Evolutionary conservation across 441 rosid species (phyloP).

Genomic region (Gossypium aridum): DNA sequence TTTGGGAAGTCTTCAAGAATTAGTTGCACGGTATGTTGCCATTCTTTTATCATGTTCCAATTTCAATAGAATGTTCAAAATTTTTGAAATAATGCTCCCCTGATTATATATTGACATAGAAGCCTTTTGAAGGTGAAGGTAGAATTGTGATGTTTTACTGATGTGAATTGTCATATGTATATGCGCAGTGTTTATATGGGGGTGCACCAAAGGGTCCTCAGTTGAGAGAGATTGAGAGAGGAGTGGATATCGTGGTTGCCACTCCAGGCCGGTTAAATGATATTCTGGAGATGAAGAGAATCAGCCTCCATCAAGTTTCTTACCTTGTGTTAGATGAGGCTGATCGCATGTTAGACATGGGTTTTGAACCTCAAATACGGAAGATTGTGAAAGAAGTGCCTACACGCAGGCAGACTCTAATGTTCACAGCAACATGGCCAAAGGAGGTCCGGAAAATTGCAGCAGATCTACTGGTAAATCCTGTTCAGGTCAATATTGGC

Average conservation of each 20-base stretch:
- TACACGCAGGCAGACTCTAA: constrained; percentile 88
- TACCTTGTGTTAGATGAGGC: constrained; percentile 99
- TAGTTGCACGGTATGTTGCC: constrained; percentile 64
- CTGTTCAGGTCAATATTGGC: constrained; percentile 96
- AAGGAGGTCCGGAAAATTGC: constrained; percentile 97
- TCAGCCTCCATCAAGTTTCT: constrained; percentile 82
- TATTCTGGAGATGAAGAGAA: constrained; percentile 91
- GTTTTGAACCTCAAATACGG: constrained; percentile 96
- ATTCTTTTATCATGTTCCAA: background rate
- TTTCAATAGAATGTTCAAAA: background rate
- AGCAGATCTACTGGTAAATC: constrained; percentile 84
- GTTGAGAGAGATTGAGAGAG: constrained; percentile 84
- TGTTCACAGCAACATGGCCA: constrained; percentile 99
- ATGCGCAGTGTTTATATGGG: constrained; percentile 81
- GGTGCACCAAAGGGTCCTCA: constrained; percentile 99
- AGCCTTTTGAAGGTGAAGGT: background rate
- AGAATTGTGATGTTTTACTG: constrained; percentile 8
- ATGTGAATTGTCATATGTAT: constrained; percentile 1
- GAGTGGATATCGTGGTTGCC: constrained; percentile 93
- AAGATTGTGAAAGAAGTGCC: constrained; percentile 96
- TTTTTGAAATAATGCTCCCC: background rate
- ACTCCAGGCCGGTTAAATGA: constrained; percentile 98
- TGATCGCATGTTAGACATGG: constrained; percentile 99
- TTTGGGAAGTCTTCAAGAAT: constrained; percentile 92
- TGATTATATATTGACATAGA: background rate